Percentiles rank a stretch among this genome's conserved stretches.
Evolutionary conservation across 2,329 filamentous ascomycete genomes (phyloP).

Genomic region (Apiospora rasikravindrae): DNA sequence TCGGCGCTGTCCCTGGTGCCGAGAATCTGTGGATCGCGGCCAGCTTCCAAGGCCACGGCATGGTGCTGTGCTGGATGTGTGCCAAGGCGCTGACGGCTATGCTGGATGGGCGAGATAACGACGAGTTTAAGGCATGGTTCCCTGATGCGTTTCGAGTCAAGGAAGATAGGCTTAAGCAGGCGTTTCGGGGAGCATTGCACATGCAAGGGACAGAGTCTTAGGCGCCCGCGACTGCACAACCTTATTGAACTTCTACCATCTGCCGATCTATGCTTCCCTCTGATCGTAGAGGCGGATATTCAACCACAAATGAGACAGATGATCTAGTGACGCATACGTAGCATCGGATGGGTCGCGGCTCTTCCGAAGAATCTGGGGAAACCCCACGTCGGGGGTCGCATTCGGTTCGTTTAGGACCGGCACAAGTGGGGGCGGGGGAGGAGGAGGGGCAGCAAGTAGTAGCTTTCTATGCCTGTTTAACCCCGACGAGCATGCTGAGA

Average conservation of each 20-base stretch:
- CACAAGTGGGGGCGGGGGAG: neutral
- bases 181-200: slow-evolving; percentile 41
- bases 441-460: neutral
- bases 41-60: slow-evolving; percentile 50
- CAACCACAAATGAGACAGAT: neutral
- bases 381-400: slow-evolving; percentile 2
- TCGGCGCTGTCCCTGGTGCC: slow-evolving; percentile 43
- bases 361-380: neutral
- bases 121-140: slow-evolving; percentile 53
- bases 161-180: slow-evolving; percentile 47
- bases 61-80: slow-evolving; percentile 64
- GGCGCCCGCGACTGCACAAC: neutral
- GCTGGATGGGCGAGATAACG: slow-evolving; percentile 46
- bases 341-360: neutral
- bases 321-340: neutral
- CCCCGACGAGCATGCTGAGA: neutral
- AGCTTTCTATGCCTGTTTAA: neutral
- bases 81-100: slow-evolving; percentile 62
- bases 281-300: neutral
- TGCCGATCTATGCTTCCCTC: neutral
- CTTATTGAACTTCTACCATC: neutral
- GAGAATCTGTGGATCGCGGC: slow-evolving; percentile 41
- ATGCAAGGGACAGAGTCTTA: slow-evolving; percentile 24
- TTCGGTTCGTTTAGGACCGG: neutral
- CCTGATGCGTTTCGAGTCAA: slow-evolving; percentile 56